Percentiles rank a stretch among this genome's conserved stretches.
These are phyloP conservation scores for Verticillium longisporum DNA, from an alignment of 2,329 filamentous ascomycete species.

Conservation along the genomic window DNA sequence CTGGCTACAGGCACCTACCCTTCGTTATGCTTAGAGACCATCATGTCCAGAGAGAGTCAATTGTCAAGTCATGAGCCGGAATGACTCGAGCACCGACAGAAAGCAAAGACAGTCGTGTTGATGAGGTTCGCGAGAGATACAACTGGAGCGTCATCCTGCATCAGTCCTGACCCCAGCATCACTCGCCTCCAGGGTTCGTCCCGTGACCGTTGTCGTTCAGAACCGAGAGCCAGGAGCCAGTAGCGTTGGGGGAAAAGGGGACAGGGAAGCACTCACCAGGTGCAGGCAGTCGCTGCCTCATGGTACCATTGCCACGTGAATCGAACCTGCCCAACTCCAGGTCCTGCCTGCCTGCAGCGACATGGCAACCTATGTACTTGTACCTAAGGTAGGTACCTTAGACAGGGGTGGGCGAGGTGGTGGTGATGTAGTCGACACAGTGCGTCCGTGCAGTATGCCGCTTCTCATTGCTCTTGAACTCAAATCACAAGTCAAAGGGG, in stretches of 20 bases:
- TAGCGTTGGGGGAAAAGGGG: background rate
- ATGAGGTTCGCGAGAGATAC: background rate
- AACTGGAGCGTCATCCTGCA: background rate
- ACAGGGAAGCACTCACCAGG: background rate
- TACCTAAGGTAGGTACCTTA: background rate
- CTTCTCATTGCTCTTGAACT: no score
- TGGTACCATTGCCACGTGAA: background rate
- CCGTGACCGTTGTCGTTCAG: background rate
- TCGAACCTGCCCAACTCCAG: background rate
- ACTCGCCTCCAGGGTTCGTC: no score
- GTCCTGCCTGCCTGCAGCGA: background rate
- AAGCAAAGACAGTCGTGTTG: background rate
- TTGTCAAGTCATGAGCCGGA: background rate
- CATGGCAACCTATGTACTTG: no score
- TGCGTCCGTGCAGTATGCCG: no score
- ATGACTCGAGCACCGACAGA: background rate
- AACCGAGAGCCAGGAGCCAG: background rate
- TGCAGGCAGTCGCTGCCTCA: background rate
- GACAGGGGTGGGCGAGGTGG: background rate
- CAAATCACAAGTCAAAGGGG: no score
- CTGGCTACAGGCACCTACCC: background rate
- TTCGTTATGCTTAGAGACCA: no score
- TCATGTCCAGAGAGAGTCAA: no score
- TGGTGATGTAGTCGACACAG: no score
- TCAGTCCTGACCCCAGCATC: no score